Percentiles rank a stretch among this genome's conserved stretches.
Evolutionary conservation across 2,329 filamentous ascomycete genomes (phyloP).

Genomic region (Falciphora oryzae): DNA sequence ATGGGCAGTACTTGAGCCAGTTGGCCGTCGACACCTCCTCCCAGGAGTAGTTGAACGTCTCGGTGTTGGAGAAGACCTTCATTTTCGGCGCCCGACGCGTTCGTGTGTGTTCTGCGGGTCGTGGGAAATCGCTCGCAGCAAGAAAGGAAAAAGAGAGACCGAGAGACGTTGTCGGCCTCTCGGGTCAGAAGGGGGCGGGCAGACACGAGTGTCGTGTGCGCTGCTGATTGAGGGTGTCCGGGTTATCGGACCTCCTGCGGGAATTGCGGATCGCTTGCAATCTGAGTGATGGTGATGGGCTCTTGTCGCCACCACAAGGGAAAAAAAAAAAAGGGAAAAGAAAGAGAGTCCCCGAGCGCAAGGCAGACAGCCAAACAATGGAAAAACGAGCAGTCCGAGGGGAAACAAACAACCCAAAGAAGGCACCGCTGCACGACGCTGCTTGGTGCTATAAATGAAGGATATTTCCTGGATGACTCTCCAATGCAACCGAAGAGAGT

Average conservation of each 20-base stretch:
- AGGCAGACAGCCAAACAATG: neutral
- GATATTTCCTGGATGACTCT: neutral
- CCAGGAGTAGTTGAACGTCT: slow-evolving; percentile 97
- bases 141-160: neutral
- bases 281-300: too few relatives aligned
- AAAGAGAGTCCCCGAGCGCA: neutral
- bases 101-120: neutral
- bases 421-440: neutral
- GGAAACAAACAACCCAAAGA: neutral
- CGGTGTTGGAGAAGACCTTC: slow-evolving; percentile 90
- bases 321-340: neutral
- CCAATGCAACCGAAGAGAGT: neutral
- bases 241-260: neutral
- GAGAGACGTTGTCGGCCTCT: neutral
- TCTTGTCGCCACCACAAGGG: neutral
- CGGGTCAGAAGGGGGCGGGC: neutral
- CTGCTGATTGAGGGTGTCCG: neutral
- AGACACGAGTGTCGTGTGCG: too few relatives aligned
- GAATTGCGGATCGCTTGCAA: neutral
- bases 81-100: slow-evolving; percentile 41
- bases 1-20: slow-evolving; percentile 98
- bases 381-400: neutral
- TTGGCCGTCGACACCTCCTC: slow-evolving; percentile 96
- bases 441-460: neutral
- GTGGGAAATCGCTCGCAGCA: neutral